Base-by-base conservation (phyloP, 352 stramenopile genomes). In the Phytophthora fragariaefolia region DNA sequence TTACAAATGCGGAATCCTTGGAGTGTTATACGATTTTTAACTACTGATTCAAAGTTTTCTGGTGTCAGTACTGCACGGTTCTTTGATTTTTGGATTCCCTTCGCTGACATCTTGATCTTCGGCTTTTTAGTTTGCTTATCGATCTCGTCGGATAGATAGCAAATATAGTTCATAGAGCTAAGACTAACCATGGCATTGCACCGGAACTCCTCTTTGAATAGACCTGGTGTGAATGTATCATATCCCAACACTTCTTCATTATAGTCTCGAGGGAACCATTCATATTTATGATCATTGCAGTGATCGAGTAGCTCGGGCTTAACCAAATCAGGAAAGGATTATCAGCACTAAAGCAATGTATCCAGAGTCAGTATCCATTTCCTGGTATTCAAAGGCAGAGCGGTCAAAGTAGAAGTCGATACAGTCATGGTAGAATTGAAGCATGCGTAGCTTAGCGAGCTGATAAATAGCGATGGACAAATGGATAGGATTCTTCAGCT, bases 21-120 rank as follows among this genome's bases (percentile, higher is more conserved):
- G 27, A 32, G 8, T 8, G 27, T 32, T 4, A 32, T 32, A 8
- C 27, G 27, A 9, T 74, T 42, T 4, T 51, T 45, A n/a, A 74
- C 52, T 45, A 77, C 64, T 0, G 26, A 28, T 28, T 73, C 53
- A 50, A 77, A 77, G 4, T 38, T 23, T n/a, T 66, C 59, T 20
- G 57, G 49, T 3, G 36, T 18, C 20, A 45, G 20, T 1, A 45
- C 36, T 22, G n/a, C 9, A 22, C 1, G 1, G 7, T 45, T 45
- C 3, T 22, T n/a, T 2, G 36, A 45, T 45, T 45, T 45, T 45
- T 45, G 36, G 20, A 45, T 2, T 1, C 36, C 36, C 6, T 45
- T 45, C 1, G 36, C 36, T 22, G 36, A 45, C 0, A 45, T 10
- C n/a, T 28, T 45, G 13, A 49, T 13, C 24, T 53, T 53, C 1